Evolutionary conservation across 2,329 filamentous ascomycete genomes (phyloP).

Genomic region (Aspergillus sp.): DNA sequence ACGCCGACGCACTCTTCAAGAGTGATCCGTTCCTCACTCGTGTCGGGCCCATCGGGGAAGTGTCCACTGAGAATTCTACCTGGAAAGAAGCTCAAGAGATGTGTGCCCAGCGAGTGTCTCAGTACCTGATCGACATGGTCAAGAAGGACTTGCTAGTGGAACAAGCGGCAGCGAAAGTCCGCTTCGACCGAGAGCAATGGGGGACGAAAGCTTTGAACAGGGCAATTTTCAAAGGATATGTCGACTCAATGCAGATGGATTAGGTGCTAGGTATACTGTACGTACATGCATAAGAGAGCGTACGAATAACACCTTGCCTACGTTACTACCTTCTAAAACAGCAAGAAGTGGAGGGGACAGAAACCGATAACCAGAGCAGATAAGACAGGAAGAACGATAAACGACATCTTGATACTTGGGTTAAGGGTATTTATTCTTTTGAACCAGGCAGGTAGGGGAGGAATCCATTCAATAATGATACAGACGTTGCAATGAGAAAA

Average conservation of each 20-base stretch:
- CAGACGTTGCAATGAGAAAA: background rate
- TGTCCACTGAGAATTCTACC: constrained; percentile 9
- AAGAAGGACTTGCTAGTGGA: constrained; percentile 23
- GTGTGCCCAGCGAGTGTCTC: constrained; percentile 26
- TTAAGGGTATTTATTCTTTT: too few relatives aligned
- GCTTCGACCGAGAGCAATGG: background rate
- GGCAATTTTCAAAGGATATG: background rate
- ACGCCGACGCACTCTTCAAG: constrained; percentile 22
- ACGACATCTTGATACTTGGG: background rate
- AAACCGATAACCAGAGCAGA: too few relatives aligned
- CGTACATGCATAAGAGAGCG: too few relatives aligned
- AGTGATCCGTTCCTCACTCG: constrained; percentile 29
- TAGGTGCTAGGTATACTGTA: background rate
- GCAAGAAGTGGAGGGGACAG: too few relatives aligned
- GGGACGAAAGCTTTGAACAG: background rate
- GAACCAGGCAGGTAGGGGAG: too few relatives aligned
- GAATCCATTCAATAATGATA: background rate
- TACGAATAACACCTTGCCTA: background rate
- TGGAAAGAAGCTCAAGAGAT: constrained; percentile 14
- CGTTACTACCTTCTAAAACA: background rate
- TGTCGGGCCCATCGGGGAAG: constrained; percentile 27
- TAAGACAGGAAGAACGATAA: background rate
- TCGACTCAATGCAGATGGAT: background rate
- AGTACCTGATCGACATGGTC: constrained; percentile 29
- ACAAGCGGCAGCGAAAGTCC: background rate